Evolutionary conservation across 306 rosid genomes (phyloP).

Genomic region (Albizia julibrissin): DNA sequence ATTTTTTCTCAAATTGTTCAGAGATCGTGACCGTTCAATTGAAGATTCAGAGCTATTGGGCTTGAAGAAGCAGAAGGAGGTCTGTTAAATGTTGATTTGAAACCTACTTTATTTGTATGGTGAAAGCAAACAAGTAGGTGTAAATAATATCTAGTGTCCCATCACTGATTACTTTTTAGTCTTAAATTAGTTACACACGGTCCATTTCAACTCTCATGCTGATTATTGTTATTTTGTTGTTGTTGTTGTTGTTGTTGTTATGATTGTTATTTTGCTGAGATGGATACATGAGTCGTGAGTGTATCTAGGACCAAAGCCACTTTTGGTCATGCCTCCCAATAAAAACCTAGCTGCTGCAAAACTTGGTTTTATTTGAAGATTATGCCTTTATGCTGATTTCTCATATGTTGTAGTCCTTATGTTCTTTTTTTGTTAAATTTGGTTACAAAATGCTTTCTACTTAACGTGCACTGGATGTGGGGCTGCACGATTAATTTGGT

Average conservation of each 20-base stretch:
- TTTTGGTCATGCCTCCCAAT: not conserved
- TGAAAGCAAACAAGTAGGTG: conserved; percentile 4
- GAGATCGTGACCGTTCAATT: conserved; percentile 82
- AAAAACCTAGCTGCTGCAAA: not conserved
- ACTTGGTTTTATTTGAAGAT: not conserved
- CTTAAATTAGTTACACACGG: conserved; percentile 20
- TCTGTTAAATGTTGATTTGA: conserved; percentile 30
- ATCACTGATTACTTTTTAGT: conserved; percentile 16
- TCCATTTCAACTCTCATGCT: conserved; percentile 24
- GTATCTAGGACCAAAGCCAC: not conserved
- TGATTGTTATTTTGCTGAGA: too few species aligned
- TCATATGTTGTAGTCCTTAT: not conserved
- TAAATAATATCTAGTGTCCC: not conserved
- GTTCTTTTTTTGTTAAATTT: not conserved
- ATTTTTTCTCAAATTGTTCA: conserved; percentile 86
- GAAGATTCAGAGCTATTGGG: conserved; percentile 91
- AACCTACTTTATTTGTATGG: conserved; percentile 29
- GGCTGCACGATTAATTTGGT: not conserved
- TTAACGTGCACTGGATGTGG: not conserved
- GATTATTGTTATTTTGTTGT: not conserved
- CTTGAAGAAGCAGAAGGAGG: conserved; percentile 81
- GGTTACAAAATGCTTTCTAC: not conserved
- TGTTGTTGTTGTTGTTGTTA: too few species aligned
- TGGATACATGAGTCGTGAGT: not conserved
- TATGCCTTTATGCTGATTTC: not conserved